A percentile compares a stretch with the other conserved stretches of the same genome.
Conservation (phyloP, 225 moss, liverwort and hornwort genomes). For the Bryoerythrophyllum caledonicum region DNA sequence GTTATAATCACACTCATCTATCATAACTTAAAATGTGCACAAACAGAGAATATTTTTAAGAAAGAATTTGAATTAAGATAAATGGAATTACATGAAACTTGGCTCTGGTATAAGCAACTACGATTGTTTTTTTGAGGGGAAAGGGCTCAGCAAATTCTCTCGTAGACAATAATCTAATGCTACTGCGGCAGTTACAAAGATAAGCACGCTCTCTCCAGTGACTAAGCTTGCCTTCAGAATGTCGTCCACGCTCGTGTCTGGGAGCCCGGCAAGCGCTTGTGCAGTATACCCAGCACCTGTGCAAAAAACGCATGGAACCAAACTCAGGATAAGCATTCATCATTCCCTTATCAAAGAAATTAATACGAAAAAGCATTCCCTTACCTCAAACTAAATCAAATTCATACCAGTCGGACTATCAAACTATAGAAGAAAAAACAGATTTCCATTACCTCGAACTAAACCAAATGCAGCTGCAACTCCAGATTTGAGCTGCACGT, state of each 20-base stretch:
- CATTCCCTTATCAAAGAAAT: conserved; percentile 5
- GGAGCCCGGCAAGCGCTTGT: conserved; percentile 52
- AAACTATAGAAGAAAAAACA: conserved; percentile 6
- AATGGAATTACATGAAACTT: background rate
- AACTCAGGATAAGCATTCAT: background rate
- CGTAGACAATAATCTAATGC: conserved; percentile 82
- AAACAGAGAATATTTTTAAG: background rate
- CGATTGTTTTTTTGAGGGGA: conserved; percentile 44
- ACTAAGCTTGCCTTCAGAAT: conserved; percentile 54
- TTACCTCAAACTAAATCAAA: conserved; percentile 66
- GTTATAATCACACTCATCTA: background rate
- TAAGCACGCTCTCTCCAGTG: conserved; percentile 64
- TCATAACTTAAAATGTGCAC: background rate
- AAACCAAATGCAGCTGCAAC: conserved; percentile 84
- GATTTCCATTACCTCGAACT: conserved; percentile 65
- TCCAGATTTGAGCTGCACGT: conserved; percentile 84
- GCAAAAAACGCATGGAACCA: background rate
- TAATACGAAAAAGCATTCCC: conserved; percentile 18
- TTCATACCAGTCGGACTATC: conserved; percentile 25
- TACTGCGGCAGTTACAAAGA: conserved; percentile 69
- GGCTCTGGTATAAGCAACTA: background rate
- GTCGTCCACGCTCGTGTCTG: conserved; percentile 42
- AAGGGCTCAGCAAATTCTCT: conserved; percentile 51
- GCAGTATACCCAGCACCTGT: conserved; percentile 75
- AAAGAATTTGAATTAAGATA: background rate